Base-by-base conservation (phyloP, 768 basidiomycete genomes). In the Mycena polygramma region DNA sequence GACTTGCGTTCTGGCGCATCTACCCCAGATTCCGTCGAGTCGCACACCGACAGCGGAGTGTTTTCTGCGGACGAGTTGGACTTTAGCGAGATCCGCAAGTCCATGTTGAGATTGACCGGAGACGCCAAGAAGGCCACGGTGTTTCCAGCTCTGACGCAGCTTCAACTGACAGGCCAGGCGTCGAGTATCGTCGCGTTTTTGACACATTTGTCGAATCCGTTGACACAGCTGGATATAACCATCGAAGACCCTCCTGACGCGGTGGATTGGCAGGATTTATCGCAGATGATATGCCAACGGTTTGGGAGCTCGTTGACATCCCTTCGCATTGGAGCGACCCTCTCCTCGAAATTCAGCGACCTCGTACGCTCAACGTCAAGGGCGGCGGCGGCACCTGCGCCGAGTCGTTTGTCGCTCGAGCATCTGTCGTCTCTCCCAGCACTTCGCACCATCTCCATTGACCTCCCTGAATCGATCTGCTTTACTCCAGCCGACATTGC, bases 191-290 rank as follows among this genome's bases (percentile, higher is more conserved):
- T 88, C 13, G 88, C 90, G 9, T 94, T 94, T 83, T 79, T 94
- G 73, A 89, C 86, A 74, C 91, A 93, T 75, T 78, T 94, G 74
- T 85, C 89, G 22, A 89, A 87, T 77, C 84, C 87, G n/a, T 80
- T 94, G 75, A 83, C 84, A n/a, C 86, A 87, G 60, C 84, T 94
- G 62, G 93, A 94, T 57, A 87, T 94, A 46, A 83, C 90, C 77
- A 91, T 94, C 73, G 93, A 94, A 72, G 93, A 94, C 74, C 92
- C 93, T 19, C 92, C 92, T 24, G 89, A 90, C 75, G 86, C 86
- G 66, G 86, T 86, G 10, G 92, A 94, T 75, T 94, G 93, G 93
- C 89, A 88, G 69, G 89, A 93, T 71, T 83, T 94, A 22, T 92
- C 89, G 49, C 80, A 80, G 54, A 76, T 91, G 75, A 84, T 94